A percentile compares a stretch with the other conserved stretches of the same genome.
These are phyloP conservation scores for Aureobasidium sp. DNA, from an alignment of 2,329 filamentous ascomycete species.

Conservation along the genomic window DNA sequence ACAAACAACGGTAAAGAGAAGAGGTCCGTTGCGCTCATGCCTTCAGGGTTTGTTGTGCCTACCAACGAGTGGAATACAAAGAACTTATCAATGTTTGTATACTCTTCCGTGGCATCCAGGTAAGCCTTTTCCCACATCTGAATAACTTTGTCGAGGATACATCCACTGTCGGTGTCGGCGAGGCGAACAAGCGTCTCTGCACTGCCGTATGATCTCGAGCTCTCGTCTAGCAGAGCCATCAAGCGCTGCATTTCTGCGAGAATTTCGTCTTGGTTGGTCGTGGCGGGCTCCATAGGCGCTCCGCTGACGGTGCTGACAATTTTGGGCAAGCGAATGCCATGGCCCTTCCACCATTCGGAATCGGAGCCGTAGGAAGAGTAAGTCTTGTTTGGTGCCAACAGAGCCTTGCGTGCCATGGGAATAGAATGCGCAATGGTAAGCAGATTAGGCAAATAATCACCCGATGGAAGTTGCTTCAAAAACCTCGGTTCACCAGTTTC, in stretches of 20 bases:
- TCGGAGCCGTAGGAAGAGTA: conserved; percentile 46
- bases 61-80: conserved; percentile 22
- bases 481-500: conserved; percentile 45
- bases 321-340: conserved; percentile 39
- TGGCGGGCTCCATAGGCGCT: conserved; percentile 21
- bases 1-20: conserved; percentile 10
- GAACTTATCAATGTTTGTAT: conserved; percentile 8
- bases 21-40: conserved; percentile 18
- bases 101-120: conserved; percentile 8
- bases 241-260: conserved; percentile 51
- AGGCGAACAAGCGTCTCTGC: conserved; percentile 41
- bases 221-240: conserved; percentile 52
- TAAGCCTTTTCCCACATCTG: conserved; percentile 19
- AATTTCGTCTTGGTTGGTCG: conserved; percentile 36
- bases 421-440: conserved; percentile 55
- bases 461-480: conserved; percentile 45
- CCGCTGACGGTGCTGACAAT: conserved; percentile 37
- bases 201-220: conserved; percentile 51
- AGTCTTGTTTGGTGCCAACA: conserved; percentile 40
- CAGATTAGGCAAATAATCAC: conserved; percentile 47
- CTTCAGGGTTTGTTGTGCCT: conserved; percentile 18
- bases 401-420: conserved; percentile 47
- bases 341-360: conserved; percentile 54
- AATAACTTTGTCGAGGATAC: conserved; percentile 16
- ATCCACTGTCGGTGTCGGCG: conserved; percentile 11